Evolutionary conservation across 2,329 filamentous ascomycete species (phyloP), one percentile per base, ranked within the genome.

Genomic region (Dothideomycetidae sp.): DNA sequence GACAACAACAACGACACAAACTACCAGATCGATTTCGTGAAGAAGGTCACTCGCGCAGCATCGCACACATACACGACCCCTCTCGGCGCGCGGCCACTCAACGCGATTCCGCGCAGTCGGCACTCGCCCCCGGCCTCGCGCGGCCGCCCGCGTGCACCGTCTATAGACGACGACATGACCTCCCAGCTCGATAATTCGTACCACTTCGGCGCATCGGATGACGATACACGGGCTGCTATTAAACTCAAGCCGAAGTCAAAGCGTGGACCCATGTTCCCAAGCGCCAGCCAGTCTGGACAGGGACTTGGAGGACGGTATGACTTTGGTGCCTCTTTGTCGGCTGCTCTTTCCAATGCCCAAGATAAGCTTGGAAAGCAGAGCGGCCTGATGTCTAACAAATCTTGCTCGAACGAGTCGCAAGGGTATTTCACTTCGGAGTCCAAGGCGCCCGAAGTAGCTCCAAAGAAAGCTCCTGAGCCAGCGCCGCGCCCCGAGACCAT

Each of bases 11-110:
- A 67, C 48, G 65, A 67, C 18, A 72, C 75, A 59, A 96, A 98
- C 62, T 98, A 90, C 62, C 86, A 94, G 57, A 73, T 96, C 38
- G 85, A 93, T 57, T 98, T 98, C 63, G 68, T 69, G 46, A 92
- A 86, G 68, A 85, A 82, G 62, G 60, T 71, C 48, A 70, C 81
- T 43, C 12, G 68, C 39, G 36, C 50, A 31, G 36, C 33, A 29
- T 36, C 41, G n/a, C 50, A 69, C 50, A 73, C 62, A 44, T 56
- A 56, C 17, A 54, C 51, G 47, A 48, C 39, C 29, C 42, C 46
- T 14, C 41, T 43, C 11, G 53, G 51, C 37, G 54, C 54, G 42
- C 57, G 59, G 71, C 73, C 74, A 13, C 56, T 62, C 52, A 63
- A 59, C 48, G 58, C 57, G 39, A 67, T 63, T 42, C 67, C 61